A percentile compares a stretch with the other conserved stretches of the same genome.
phyloP scores from a whole-genome alignment of 768 basidiomycete species.

The Kwoniella sp. region DNA sequence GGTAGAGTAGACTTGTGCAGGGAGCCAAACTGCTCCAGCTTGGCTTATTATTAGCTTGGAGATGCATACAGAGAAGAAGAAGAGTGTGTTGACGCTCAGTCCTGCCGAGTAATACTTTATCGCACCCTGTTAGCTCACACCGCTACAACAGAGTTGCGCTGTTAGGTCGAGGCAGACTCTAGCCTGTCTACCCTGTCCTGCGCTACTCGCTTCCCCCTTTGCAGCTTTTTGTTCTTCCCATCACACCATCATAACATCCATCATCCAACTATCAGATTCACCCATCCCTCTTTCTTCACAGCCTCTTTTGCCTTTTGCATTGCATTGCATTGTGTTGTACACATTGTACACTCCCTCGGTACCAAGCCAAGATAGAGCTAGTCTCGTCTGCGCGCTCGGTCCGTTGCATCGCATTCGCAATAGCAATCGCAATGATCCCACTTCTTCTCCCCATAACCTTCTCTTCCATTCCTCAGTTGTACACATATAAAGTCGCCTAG shows the following conservation, averaged over 20 bases:
- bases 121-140: too few relatives aligned
- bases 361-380: background rate
- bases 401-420: background rate
- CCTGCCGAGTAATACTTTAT: too few relatives aligned
- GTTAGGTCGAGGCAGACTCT: too few relatives aligned
- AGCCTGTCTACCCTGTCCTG: too few relatives aligned
- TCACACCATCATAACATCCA: background rate
- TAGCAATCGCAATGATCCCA: background rate
- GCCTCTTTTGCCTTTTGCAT: background rate
- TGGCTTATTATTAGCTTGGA: too few relatives aligned
- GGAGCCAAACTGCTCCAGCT: background rate
- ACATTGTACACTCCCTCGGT: background rate
- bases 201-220: background rate
- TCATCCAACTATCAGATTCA: too few relatives aligned
- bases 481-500: background rate
- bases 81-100: too few relatives aligned
- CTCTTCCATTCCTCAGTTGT: background rate
- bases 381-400: background rate
- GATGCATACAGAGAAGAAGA: too few relatives aligned
- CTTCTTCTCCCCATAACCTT: background rate
- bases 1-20: background rate
- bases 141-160: too few relatives aligned
- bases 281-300: background rate
- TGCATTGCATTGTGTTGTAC: background rate
- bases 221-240: slow-evolving; percentile 2